Base-by-base conservation (phyloP, 2,329 filamentous ascomycete species). In the Celoporthe dispersa region DNA sequence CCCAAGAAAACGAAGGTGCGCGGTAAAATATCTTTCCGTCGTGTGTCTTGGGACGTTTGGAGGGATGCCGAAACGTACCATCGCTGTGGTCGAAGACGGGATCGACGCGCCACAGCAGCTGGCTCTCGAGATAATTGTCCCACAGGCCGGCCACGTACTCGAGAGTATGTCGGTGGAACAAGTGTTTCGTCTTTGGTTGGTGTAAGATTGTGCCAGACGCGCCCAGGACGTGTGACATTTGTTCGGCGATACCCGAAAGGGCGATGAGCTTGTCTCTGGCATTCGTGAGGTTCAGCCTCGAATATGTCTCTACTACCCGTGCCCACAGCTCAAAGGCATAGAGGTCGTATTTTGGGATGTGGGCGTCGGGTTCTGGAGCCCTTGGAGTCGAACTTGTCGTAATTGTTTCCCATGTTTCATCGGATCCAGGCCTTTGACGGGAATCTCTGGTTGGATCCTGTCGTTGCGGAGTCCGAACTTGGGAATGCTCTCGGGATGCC, bases 221-320 rank as follows among this genome's bases (percentile, higher is more conserved):
- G 60, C 28, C 65, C 62, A 3, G 64, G 11, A 1, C 25, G 3
- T n/a, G 51, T 2, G 66, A 31, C 64, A 73, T 72, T 9, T 41
- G 28, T 2, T 64, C 57, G 0, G 66, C 72, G 7, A 72, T 69
- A 0, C 68, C 71, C 1, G 66, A 70, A 0, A 73, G 51, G 1
- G 72, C 72, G 19, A 72, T 70, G 11, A 71, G 64, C 19, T 72
- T 72, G 55, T 73, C 68, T 9, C 22, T 41, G 2, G 11, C 25
- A 12, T 44, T n/a, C 1, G 64, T 71, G 1, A 71, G 8, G 11
- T 55, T 16, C 25, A 55, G 11, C 16, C 51, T 64, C 7, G 68
- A 67, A 2, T 70, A 68, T 41, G 25, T 61, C 25, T 70, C 60
- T 0, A 66, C 70, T 14, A 70, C 35, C 0, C 41, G 53, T 1